Percentiles rank a stretch among this genome's conserved stretches.
phyloP scores from a whole-genome alignment of 1,284 basidiomycete species.

The Tausonia pullulans region DNA sequence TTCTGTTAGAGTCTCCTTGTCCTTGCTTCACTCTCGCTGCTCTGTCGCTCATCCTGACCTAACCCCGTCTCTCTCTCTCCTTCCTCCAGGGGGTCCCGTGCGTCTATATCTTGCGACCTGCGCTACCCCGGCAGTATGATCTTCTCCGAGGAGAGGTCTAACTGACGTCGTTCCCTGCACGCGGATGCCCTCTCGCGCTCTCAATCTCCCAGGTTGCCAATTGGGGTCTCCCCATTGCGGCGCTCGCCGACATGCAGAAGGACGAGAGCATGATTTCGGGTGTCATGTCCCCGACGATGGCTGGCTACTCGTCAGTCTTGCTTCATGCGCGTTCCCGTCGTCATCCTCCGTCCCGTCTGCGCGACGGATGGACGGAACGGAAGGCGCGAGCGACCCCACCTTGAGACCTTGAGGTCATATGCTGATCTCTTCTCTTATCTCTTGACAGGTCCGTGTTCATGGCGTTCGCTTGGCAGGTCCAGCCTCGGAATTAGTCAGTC shows the following conservation, averaged over 20 bases:
- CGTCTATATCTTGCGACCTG: conserved; percentile 1
- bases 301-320: conserved; percentile 72
- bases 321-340: background rate
- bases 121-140: background rate
- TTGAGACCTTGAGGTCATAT: background rate
- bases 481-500: conserved; percentile 69
- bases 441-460: conserved; percentile 71
- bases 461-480: conserved; percentile 91
- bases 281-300: conserved; percentile 82
- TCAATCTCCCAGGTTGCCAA: conserved; percentile 61
- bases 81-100: conserved; percentile 13
- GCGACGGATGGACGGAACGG: too few relatives aligned
- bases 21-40: background rate
- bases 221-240: conserved; percentile 91
- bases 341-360: too few relatives aligned
- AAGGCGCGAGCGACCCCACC: too few relatives aligned
- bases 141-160: background rate
- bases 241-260: conserved; percentile 73
- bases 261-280: conserved; percentile 93
- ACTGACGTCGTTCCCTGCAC: background rate
- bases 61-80: background rate
- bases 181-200: background rate
- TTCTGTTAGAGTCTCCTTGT: conserved; percentile 7
- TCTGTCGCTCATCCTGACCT: background rate
- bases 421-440: background rate